A percentile compares a stretch with the other conserved stretches of the same genome.
phyloP scores from a whole-genome alignment of 177 flowering plant species.

The Vitis hybrid region DNA sequence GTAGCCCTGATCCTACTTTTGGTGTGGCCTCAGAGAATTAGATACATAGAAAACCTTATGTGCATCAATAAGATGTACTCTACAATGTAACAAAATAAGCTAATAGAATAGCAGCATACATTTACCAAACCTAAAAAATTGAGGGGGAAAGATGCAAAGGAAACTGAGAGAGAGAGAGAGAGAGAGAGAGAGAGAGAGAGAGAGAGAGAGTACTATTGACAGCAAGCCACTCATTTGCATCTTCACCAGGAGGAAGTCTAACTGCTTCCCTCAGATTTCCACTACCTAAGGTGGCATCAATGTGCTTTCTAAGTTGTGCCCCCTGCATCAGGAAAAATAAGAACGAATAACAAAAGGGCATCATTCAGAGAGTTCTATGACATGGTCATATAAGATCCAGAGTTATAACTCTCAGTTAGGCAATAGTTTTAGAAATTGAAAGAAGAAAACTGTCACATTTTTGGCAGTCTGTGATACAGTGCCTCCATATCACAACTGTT shows the following conservation, averaged over 20 bases:
- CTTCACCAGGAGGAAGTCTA: conserved; percentile 97
- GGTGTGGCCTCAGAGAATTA: not conserved
- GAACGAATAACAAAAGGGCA: not conserved
- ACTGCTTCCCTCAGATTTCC: conserved; percentile 99
- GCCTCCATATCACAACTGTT: too few relatives aligned
- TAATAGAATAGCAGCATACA: too few relatives aligned
- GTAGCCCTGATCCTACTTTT: too few relatives aligned
- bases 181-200: conserved; percentile 9
- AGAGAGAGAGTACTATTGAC: conserved; percentile 69
- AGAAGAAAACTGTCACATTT: not conserved
- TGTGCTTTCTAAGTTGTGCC: conserved; percentile 93
- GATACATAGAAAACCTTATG: not conserved
- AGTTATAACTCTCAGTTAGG: not conserved
- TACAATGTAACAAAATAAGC: too few relatives aligned
- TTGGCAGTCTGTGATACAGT: too few relatives aligned
- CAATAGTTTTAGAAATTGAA: not conserved
- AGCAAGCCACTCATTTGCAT: conserved; percentile 98
- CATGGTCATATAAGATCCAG: conserved; percentile 3
- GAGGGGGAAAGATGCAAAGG: not conserved
- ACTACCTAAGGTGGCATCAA: conserved; percentile 98
- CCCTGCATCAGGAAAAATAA: conserved; percentile 57
- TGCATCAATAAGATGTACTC: too few relatives aligned
- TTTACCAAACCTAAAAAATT: too few relatives aligned
- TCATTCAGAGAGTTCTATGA: not conserved
- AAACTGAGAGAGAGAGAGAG: conserved; percentile 12